Base-by-base conservation (phyloP, 331 rosid genomes). In the Telfairia occidentalis region DNA sequence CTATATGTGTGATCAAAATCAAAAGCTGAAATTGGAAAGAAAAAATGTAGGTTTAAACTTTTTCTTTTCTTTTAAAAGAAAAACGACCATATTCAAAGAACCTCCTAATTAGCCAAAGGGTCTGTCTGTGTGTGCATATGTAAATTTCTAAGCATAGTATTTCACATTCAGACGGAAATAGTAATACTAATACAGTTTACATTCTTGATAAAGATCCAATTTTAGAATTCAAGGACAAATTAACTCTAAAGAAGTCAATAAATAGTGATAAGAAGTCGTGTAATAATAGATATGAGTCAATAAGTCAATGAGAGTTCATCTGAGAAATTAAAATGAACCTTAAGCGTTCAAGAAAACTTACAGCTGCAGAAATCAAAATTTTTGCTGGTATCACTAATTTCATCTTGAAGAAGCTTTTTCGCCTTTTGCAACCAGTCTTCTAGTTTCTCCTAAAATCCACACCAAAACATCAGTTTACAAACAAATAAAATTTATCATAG, bases 351-450 rank as follows among this genome's bases (percentile, higher is more conserved):
- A 34, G 66, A 79, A 70, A 74, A 86, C 96, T 19, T 85, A 94
- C 98, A 7, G 78, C 76, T 80, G 19, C 77, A 59, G 58, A 89
- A 83, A 61, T 87, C 81, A 79, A 91, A 86, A 21, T 45, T 74
- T 65, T 78, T 87, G 78, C 50, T 82, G 71, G 84, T 42, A 21
- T 85, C 79, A 18, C 58, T 67, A 21, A 91, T 84, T 85, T 88
- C 90, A 15, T 94, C 96, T 81, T 84, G 79, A 75, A 94, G 76
- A 84, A 86, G 80, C 67, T 11, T 80, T 83, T 81, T 89, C 23
- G 83, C 86, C 82, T 71, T 87, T 59, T 77, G 83, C 83, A 94
- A 82, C 98, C 98, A 94, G 29, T 88, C 97, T 76, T 90, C 98
- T 55, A 94, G 50, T 85, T 94, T 94, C 85, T 90, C 98, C 98